Base-by-base conservation (phyloP, 139 green algal genomes). In the Haematococcus sp. region DNA sequence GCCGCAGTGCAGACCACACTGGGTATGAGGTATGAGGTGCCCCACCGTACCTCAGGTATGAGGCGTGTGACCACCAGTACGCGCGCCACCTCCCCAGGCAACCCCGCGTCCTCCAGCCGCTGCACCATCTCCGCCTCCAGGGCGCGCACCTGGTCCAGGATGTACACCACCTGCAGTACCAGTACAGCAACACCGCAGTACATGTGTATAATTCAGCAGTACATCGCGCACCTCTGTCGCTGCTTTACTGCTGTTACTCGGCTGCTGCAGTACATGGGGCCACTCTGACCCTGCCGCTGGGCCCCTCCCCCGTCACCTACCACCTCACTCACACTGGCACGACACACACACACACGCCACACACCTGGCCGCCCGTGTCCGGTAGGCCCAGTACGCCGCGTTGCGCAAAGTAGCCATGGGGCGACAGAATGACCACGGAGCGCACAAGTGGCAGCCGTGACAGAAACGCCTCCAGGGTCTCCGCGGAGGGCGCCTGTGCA, bases 371-470 rank as follows among this genome's bases (percentile, higher is more conserved):
- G 52, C 85, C 83, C 2, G 89, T 94, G 80, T 94, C 89, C 19
- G 89, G 89, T 72, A 90, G 78, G 40, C 89, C 89, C 61, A 94
- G 76, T 63, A 94, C 89, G 27, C 85, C 84, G 31, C 59, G 63
- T 84, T 96, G 91, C 0, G 89, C 91, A 76, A 96, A 96, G 81
- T 87, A 96, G 59, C 91, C 91, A 72, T 96, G 91, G 0, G 91
- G 91, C 13, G 75, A 88, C 27, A 96, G 74, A 68, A 96, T 91
- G 43, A 87, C 87, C 5, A 96, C 87, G 49, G 86, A 83, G 78
- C 90, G 89, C 49, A 94, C 82, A 40, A 90, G 79, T 4, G 91
- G 91, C 33, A 95, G 76, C 15, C 87, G 76, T 1, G 67, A 81
- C 44, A 96, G 77, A 63, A 96, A 95, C 27, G 79, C 55, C 68